A percentile compares a stretch with the other conserved stretches of the same genome.
Evolutionary conservation across 176 grass and related monocot genomes (phyloP).

Genomic region (Lolium multiflorum): DNA sequence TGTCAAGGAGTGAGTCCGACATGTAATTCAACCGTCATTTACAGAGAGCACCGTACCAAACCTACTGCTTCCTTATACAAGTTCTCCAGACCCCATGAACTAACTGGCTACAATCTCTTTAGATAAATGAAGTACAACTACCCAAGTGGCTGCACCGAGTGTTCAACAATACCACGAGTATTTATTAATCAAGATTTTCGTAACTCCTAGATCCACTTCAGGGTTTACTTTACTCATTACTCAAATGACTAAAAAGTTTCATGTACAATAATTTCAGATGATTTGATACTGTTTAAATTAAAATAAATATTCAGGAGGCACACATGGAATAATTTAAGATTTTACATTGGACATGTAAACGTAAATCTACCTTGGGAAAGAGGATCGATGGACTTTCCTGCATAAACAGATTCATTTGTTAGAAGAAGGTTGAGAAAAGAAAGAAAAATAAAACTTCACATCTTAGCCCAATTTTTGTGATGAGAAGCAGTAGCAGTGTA

Average conservation of each 20-base stretch:
- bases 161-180: background rate
- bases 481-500: too few relatives aligned
- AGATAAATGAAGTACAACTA: background rate
- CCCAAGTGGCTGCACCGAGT: background rate
- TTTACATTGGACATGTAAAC: background rate
- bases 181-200: background rate
- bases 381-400: conserved; percentile 47
- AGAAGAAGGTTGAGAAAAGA: conserved; percentile 11
- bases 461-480: background rate
- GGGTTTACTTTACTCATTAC: conserved; percentile 2
- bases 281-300: background rate
- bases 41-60: background rate
- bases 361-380: conserved; percentile 40
- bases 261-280: background rate
- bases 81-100: background rate
- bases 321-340: background rate
- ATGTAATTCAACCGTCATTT: conserved; percentile 4
- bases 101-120: background rate
- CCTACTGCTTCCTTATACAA: background rate
- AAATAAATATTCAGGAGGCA: background rate
- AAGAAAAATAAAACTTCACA: background rate
- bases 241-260: background rate
- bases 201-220: conserved; percentile 7
- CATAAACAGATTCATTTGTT: conserved; percentile 42
- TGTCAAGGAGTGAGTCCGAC: background rate